Base-by-base conservation (phyloP, 2,329 filamentous ascomycete genomes). In the Macrophomina phaseolina region DNA sequence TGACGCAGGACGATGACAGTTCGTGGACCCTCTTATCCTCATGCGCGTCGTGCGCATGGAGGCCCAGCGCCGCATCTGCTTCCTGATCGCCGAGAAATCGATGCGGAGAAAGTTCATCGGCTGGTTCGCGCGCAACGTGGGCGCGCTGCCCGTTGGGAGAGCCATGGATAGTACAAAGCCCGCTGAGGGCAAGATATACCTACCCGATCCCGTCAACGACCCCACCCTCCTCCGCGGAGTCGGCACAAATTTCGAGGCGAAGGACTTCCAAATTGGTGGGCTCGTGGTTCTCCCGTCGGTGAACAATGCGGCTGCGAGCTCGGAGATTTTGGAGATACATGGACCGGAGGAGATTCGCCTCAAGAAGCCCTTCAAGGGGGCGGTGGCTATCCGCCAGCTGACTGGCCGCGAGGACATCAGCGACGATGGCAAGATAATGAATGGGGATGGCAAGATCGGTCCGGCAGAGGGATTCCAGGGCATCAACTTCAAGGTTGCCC, bases 61-160 rank as follows among this genome's bases (percentile, higher is more conserved):
- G 81, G 91, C 93, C 65, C 89, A 91, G 71, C 91, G 95, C 71
- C 92, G 95, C 64, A 92, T 97, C 67, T 93, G 93, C 63, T 94
- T 97, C 75, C 87, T 99, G 60, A 95, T 97, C 69, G 95, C 95
- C 28, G 94, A 96, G 73, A 98, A 97, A 78, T 97, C 94, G 2
- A 96, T 98, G 81, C 89, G 92, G 73, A 89, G 94, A 73, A 87
- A 81, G 76, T 97, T 98, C 76, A 93, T 99, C 73, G 95, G 95
- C 49, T 90, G 90, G 83, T 87, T 92, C 70, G 94, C 95, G 32
- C 87, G 91, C 63, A 88, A 92, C 77, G 91, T 94, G 61, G 94
- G 95, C 45, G 91, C 93, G 6, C 92, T 99, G 28, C 92, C 94
- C n/a, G 95, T 99, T 63, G 92, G 93, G 65, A 87, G 95, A 73